Evolutionary conservation across 768 basidiomycete genomes (phyloP).

Genomic region (Filobasidium floriforme): DNA sequence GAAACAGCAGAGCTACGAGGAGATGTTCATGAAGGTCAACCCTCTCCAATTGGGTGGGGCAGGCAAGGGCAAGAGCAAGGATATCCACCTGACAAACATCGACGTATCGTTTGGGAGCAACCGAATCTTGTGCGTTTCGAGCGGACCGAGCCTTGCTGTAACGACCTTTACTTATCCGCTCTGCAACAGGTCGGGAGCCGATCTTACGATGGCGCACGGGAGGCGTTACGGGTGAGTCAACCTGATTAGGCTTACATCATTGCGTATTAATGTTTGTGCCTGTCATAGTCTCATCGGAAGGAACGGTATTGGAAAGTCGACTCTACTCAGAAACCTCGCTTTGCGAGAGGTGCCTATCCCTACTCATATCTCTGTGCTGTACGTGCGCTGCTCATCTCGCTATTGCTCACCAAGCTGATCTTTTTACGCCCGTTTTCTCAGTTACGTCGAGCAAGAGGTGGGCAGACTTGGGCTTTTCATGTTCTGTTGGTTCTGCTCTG

Average conservation of each 20-base stretch:
- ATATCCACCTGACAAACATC: conserved; percentile 87
- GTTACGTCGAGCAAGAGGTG: conserved; percentile 95
- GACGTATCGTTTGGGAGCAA: conserved; percentile 95
- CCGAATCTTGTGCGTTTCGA: conserved; percentile 62
- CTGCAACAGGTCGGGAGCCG: conserved; percentile 34
- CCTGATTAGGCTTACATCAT: not conserved
- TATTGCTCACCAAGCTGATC: not conserved
- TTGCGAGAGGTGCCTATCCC: conserved; percentile 92
- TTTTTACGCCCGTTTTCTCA: conserved; percentile 5
- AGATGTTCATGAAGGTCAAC: conserved; percentile 99
- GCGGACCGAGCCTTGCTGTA: conserved; percentile 8
- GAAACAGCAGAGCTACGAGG: conserved; percentile 97
- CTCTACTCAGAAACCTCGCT: conserved; percentile 84
- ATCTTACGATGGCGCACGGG: conserved; percentile 41
- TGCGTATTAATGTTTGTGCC: conserved; percentile 10
- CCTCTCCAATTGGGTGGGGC: conserved; percentile 68
- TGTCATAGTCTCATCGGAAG: conserved; percentile 41
- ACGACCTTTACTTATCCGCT: not conserved
- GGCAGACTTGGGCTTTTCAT: conserved; percentile 19
- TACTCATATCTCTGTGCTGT: conserved; percentile 83
- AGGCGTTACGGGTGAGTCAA: conserved; percentile 39
- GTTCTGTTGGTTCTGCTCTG: not conserved
- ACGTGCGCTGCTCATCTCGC: conserved; percentile 12
- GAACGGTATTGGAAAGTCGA: conserved; percentile 85
- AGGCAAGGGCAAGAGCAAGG: conserved; percentile 91